Percentiles rank a stretch among this genome's conserved stretches.
phyloP scores from a whole-genome alignment of 2,329 filamentous ascomycete genomes.

The Arthrobotrys conoides region DNA sequence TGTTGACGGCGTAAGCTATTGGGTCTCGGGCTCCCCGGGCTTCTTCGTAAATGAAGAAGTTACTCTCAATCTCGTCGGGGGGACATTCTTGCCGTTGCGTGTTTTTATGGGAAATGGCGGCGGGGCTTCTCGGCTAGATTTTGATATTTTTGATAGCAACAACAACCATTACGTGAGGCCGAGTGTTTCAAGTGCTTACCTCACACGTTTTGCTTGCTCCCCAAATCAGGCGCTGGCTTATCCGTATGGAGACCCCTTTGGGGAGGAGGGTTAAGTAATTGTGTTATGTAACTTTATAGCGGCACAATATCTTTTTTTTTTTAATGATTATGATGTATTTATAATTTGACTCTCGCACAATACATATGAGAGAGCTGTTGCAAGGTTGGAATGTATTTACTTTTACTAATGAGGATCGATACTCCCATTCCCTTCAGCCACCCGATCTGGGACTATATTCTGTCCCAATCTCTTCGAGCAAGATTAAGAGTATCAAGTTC shows the following conservation, averaged over 20 bases:
- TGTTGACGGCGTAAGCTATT: not conserved
- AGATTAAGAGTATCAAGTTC: too few species aligned
- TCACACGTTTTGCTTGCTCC: slow-evolving; percentile 22
- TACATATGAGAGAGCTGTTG: not conserved
- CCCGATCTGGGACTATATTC: too few species aligned
- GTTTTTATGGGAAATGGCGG: slow-evolving; percentile 12
- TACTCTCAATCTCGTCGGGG: not conserved
- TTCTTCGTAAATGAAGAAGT: not conserved
- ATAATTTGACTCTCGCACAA: not conserved
- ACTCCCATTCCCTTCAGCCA: too few species aligned
- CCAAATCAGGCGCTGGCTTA: not conserved
- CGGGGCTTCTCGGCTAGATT: not conserved
- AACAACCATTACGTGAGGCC: slow-evolving; percentile 1
- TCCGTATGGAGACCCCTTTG: slow-evolving; percentile 1
- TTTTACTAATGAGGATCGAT: too few species aligned
- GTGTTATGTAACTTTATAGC: not conserved
- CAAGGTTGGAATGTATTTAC: not conserved
- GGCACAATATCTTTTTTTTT: not conserved
- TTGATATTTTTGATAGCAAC: not conserved
- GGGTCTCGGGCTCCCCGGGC: not conserved
- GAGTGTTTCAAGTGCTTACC: not conserved
- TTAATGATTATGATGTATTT: slow-evolving; percentile 14
- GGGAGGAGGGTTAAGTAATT: slow-evolving; percentile 10
- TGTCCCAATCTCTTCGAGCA: too few species aligned
- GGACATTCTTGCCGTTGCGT: slow-evolving; percentile 24